A percentile compares a stretch with the other conserved stretches of the same genome.
These are phyloP conservation scores for Bruguiera sexangula DNA, from an alignment of 345 rosid species.

Conservation along the genomic window DNA sequence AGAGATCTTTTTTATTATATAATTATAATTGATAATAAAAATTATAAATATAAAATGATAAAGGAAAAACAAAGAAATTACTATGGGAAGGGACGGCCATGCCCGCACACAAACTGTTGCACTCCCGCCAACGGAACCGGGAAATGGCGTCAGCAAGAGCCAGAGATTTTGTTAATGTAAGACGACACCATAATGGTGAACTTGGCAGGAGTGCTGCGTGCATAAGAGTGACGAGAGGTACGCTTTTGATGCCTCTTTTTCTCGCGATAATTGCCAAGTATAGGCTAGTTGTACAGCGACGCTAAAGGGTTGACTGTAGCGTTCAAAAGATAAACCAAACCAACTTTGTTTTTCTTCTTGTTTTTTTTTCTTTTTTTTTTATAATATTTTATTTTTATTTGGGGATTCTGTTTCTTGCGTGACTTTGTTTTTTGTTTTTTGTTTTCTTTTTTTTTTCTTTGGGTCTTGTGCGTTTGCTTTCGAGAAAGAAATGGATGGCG, in stretches of 20 bases:
- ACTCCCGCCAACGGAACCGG: conserved; percentile 6
- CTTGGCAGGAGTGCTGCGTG: conserved; percentile 1
- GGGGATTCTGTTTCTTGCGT: conserved; percentile 8
- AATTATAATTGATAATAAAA: too few species aligned
- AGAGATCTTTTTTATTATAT: too few species aligned
- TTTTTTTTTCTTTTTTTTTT: too few species aligned
- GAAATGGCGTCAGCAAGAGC: conserved; percentile 29
- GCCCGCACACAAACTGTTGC: neutral
- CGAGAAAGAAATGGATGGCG: conserved; percentile 12
- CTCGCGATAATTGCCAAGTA: neutral
- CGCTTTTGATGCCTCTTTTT: conserved; percentile 14
- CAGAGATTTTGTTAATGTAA: neutral
- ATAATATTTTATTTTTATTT: too few species aligned
- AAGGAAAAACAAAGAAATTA: too few species aligned
- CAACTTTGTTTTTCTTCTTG: too few species aligned
- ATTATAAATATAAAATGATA: too few species aligned
- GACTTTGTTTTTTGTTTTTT: neutral
- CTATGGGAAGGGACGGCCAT: neutral
- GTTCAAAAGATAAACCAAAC: neutral
- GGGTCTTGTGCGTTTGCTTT: conserved; percentile 16
- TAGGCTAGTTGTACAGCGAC: neutral
- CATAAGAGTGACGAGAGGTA: conserved; percentile 1
- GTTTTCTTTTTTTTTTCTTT: neutral
- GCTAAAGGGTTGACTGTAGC: conserved; percentile 29
- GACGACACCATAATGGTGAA: conserved; percentile 2